Percentiles rank a stretch among this genome's conserved stretches.
These are phyloP conservation scores for Xylaria hypoxylon DNA, from an alignment of 2,329 filamentous ascomycete species.

Conservation along the genomic window DNA sequence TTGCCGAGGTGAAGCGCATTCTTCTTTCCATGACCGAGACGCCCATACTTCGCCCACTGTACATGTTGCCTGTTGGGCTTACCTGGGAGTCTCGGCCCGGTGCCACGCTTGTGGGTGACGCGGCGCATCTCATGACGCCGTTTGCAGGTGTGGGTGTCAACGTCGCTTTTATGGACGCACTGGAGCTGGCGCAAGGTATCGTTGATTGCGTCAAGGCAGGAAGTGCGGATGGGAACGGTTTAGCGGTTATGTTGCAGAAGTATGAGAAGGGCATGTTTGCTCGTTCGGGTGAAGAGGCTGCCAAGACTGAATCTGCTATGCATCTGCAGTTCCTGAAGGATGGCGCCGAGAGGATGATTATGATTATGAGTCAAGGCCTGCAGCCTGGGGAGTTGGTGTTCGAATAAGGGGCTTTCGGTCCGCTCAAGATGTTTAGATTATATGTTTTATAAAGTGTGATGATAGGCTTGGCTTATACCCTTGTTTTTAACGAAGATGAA, in stretches of 20 bases:
- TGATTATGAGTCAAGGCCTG: slow-evolving; percentile 28
- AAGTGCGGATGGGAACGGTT: slow-evolving; percentile 22
- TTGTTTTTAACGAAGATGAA: too few species aligned
- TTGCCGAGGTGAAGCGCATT: slow-evolving; percentile 24
- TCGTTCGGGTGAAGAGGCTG: slow-evolving; percentile 40
- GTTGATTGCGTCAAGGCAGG: slow-evolving; percentile 29
- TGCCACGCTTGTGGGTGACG: slow-evolving; percentile 64
- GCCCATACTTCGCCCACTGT: slow-evolving; percentile 38
- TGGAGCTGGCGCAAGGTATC: slow-evolving; percentile 52
- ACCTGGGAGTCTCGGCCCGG: slow-evolving; percentile 50
- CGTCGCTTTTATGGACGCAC: slow-evolving; percentile 59
- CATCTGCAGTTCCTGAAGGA: slow-evolving; percentile 38
- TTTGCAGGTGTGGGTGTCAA: slow-evolving; percentile 64
- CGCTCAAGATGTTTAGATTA: too few species aligned
- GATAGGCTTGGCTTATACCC: too few species aligned
- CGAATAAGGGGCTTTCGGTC: slow-evolving; percentile 2
- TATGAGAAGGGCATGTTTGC: slow-evolving; percentile 46
- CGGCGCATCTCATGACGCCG: slow-evolving; percentile 62
- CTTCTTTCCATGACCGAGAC: slow-evolving; percentile 34
- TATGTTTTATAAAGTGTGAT: too few species aligned
- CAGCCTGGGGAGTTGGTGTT: slow-evolving; percentile 7
- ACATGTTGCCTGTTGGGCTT: slow-evolving; percentile 45
- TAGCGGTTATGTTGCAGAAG: slow-evolving; percentile 36
- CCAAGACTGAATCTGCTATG: slow-evolving; percentile 37
- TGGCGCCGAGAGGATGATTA: slow-evolving; percentile 37